Conservation (phyloP, 208 protist species). For the Willaertia magna region DNA sequence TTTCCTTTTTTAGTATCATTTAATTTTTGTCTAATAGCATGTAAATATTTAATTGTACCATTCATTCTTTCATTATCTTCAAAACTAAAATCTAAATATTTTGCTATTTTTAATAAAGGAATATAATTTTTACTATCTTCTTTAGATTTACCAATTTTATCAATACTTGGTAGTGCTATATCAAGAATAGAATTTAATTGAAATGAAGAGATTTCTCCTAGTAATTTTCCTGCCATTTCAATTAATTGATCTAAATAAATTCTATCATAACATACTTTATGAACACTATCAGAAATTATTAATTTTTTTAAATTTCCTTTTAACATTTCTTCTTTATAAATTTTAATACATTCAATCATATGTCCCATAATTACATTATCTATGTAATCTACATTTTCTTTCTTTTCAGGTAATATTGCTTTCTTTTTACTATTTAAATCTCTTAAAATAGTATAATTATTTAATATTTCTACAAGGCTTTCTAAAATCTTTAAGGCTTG, state of each 20-base stretch:
- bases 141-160: neutral
- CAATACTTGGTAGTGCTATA: neutral
- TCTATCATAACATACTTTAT: neutral
- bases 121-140: neutral
- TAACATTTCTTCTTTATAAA: neutral
- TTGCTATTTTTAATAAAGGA: neutral
- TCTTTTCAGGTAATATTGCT: neutral
- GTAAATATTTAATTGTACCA: neutral
- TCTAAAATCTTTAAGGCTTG: neutral
- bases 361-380: neutral
- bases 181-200: neutral
- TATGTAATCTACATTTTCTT: neutral
- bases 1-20: neutral
- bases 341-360: neutral
- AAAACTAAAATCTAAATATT: neutral
- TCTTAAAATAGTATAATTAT: neutral
- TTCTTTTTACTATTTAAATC: neutral
- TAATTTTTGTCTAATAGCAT: neutral
- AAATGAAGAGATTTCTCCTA: neutral
- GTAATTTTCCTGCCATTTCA: neutral
- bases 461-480: neutral
- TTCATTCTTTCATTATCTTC: neutral
- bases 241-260: neutral
- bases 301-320: neutral
- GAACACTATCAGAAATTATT: neutral